Evolutionary conservation across 352 stramenopile genomes (phyloP).

Genomic region (Phytopythium ostracodes): DNA sequence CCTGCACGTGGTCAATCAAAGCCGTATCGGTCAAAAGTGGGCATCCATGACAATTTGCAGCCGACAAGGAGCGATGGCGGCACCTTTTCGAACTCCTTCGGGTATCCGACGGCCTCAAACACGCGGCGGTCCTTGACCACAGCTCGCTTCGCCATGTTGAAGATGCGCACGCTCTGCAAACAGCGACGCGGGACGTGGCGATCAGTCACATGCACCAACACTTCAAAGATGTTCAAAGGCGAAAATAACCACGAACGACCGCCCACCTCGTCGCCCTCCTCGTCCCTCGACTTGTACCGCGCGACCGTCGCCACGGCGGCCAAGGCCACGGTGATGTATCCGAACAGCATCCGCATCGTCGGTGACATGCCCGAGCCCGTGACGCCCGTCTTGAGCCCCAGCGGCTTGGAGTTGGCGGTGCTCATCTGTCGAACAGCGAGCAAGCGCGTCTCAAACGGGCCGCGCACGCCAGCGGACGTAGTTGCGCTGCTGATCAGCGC

Average conservation of each 20-base stretch:
- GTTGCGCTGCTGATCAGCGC: background rate
- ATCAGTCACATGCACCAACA: background rate
- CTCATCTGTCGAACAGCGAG: conserved; percentile 14
- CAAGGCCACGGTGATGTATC: conserved; percentile 54
- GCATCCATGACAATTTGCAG: background rate
- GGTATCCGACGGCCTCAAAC: conserved; percentile 70
- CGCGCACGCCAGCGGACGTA: no score
- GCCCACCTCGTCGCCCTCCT: conserved; percentile 46
- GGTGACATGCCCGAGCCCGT: conserved; percentile 27
- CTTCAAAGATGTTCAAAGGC: background rate
- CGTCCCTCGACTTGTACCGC: conserved; percentile 52
- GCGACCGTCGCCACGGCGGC: conserved; percentile 52
- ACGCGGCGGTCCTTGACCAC: conserved; percentile 72
- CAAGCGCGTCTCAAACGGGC: background rate
- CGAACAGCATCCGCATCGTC: conserved; percentile 49
- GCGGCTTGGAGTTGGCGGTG: conserved; percentile 18
- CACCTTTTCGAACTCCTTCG: conserved; percentile 59
- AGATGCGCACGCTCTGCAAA: conserved; percentile 50
- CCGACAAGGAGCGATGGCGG: background rate
- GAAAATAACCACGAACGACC: no score
- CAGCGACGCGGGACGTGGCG: background rate
- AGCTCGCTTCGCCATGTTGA: conserved; percentile 72
- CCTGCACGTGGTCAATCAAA: conserved; percentile 8
- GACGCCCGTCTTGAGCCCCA: conserved; percentile 43
- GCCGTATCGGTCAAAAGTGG: background rate